Evolutionary conservation across 208 protist species (phyloP), one percentile per base, ranked within the genome.

Genomic region (Crithidia mellificae): DNA sequence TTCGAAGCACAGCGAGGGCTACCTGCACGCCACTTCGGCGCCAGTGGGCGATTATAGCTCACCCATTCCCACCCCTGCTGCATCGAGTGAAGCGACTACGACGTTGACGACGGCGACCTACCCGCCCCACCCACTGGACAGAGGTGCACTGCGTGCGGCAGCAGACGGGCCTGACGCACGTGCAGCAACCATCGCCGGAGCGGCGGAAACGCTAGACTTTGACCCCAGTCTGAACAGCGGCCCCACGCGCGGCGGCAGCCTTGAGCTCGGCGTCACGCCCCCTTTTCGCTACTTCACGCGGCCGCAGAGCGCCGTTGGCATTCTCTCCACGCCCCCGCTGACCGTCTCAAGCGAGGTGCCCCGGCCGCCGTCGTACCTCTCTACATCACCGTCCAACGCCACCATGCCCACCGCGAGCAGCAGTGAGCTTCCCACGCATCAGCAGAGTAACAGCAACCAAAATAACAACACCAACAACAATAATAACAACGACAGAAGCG

Each of bases 221-320:
- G 59, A 55, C 29, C 46, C 46, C 0, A 27, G 12, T 46, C 24
- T 8, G 30, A n/a, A 41, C 24, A 17, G 41, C 2, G 47, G n/a
- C n/a, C n/a, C 7, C 3, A 30, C 15, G 2, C 46, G 34, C 17
- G 47, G 34, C 47, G 46, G 59, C 1, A 55, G 46, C 20, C n/a
- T 34, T 11, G 59, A 53, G 32, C 25, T 55, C 2, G 59, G 46
- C 2, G 32, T 65, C 12, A 52, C 59, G 14, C 59, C 59, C 0
- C 59, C 59, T 8, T 46, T 65, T 0, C 46, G 36, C 20, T 65
- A 54, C 46, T 65, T 65, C 59, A 55, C 59, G 17, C 59, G 59
- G 25, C 59, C 59, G 17, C 59, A 65, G 44, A 65, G 46, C 15
- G 30, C 59, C 8, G 32, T 22, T 0, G 46, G 30, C 32, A 36